A percentile compares a stretch with the other conserved stretches of the same genome.
These are phyloP conservation scores for Kluyveromyces marxianus DNA, from an alignment of 1,139 yeast genomes.

Conservation along the genomic window DNA sequence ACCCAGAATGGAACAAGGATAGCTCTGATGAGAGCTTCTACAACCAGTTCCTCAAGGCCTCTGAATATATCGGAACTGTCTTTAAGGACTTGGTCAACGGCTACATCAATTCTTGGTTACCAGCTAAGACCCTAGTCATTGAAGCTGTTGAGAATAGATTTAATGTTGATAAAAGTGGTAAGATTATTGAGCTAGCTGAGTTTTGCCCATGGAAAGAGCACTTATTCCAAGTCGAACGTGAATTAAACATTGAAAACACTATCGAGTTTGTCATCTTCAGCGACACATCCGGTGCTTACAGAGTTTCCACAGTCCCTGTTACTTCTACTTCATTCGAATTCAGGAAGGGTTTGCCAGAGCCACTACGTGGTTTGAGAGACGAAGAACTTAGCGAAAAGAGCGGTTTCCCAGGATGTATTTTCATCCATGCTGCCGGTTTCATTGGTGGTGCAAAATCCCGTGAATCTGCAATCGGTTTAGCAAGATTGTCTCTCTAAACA, in stretches of 20 bases:
- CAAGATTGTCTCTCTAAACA: conserved; percentile 28
- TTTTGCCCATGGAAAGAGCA: conserved; percentile 97
- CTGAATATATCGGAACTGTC: conserved; percentile 74
- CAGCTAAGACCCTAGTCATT: conserved; percentile 73
- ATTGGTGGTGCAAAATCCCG: conserved; percentile 86
- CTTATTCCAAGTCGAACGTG: conserved; percentile 65
- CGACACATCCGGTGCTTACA: conserved; percentile 69
- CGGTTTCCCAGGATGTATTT: conserved; percentile 80
- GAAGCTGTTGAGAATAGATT: conserved; percentile 55
- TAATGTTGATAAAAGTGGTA: conserved; percentile 54
- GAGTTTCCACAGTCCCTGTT: conserved; percentile 85
- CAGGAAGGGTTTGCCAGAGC: conserved; percentile 80
- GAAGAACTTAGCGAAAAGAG: conserved; percentile 62
- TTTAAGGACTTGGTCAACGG: conserved; percentile 62
- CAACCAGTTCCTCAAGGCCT: conserved; percentile 59
- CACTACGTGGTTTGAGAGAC: conserved; percentile 92
- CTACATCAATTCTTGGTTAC: conserved; percentile 84
- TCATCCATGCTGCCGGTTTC: conserved; percentile 94
- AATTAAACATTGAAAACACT: conserved; percentile 44
- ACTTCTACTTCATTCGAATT: conserved; percentile 70
- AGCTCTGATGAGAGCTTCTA: conserved; percentile 63
- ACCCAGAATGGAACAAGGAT: conserved; percentile 74
- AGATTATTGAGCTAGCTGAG: conserved; percentile 59
- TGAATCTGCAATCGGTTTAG: conserved; percentile 73
- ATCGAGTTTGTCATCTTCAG: conserved; percentile 73